Base-by-base conservation (phyloP, 1,139 yeast genomes). In the Taphrina confusa region DNA sequence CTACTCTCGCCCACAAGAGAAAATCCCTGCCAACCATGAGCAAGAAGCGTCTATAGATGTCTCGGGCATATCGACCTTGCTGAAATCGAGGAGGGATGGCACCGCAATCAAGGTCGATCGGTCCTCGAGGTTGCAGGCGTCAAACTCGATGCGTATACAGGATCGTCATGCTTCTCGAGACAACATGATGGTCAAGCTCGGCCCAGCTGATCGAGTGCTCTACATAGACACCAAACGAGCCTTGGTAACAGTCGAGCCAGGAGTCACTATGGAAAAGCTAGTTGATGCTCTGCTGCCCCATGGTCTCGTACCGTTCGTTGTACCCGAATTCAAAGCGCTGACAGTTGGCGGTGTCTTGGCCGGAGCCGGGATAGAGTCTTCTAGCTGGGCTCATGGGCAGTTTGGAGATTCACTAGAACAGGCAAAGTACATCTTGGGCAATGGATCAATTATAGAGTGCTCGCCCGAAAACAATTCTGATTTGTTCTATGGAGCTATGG, bases 291-390 rank as follows among this genome's bases (percentile, higher is more conserved):
- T 49, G 30, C 22, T 49, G 5, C 54, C 54, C 11, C 54, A 34
- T 22, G 31, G 42, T 11, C 54, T 49, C 9, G 54, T 49, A 1
- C 54, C 54, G 3, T 36, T 36, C 44, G 54, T 49, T 12, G 54
- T 49, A 9, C 54, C 54, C 4, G 54, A 49, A 20, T 49, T 49
- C 42, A 49, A 23, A 16, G 54, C 54, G 12, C 33, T 49, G 44
- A 49, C 54, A 4, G 54, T 49, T 4, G 54, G 54, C 8, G 54
- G 54, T 11, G 40, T 49, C n/a, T 20, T 49, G 3, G 54, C 54
- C 12, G 54, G 54, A n/a, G 54, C 54, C 14, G 54, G 54, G 3
- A 22, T 49, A 22, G 54, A 49, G 20, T 49, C 54, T 12, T 49
- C 54, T n/a, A 34, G 44, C 31, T 49, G 40, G 40, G 31, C 25